Conservation (phyloP, 345 rosid genomes). For the Eucalyptus microcorys region DNA sequence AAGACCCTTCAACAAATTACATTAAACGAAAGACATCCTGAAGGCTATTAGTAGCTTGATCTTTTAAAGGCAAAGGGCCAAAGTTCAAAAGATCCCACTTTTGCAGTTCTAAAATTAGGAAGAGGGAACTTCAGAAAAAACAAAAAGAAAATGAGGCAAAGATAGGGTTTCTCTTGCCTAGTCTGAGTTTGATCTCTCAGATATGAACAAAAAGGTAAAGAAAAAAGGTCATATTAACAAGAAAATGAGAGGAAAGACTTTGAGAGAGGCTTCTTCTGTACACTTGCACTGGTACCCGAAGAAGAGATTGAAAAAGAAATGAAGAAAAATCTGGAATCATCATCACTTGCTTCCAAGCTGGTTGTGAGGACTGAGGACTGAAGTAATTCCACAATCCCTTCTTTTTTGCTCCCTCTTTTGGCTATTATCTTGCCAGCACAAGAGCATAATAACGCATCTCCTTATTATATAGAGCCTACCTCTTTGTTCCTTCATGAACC, state of each 20-base stretch:
- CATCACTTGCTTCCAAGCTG: not conserved
- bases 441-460: slow-evolving; percentile 44
- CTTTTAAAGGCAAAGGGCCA: not conserved
- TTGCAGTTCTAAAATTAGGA: not conserved
- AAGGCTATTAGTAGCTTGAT: not conserved
- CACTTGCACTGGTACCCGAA: not conserved
- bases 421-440: slow-evolving; percentile 37
- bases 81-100: not conserved
- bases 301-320: not conserved
- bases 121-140: not conserved
- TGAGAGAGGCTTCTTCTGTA: not conserved
- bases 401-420: not conserved
- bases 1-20: not conserved
- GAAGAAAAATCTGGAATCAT: not conserved
- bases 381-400: not conserved
- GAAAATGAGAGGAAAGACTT: not conserved
- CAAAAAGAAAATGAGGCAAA: not conserved
- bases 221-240: not conserved
- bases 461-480: slow-evolving; percentile 45
- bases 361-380: not conserved
- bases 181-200: not conserved
- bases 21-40: not conserved
- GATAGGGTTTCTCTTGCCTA: not conserved
- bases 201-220: not conserved
- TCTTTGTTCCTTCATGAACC: slow-evolving; percentile 28